Conservation (phyloP, 2,329 filamentous ascomycete genomes). For the Aspergillus ibericus region DNA sequence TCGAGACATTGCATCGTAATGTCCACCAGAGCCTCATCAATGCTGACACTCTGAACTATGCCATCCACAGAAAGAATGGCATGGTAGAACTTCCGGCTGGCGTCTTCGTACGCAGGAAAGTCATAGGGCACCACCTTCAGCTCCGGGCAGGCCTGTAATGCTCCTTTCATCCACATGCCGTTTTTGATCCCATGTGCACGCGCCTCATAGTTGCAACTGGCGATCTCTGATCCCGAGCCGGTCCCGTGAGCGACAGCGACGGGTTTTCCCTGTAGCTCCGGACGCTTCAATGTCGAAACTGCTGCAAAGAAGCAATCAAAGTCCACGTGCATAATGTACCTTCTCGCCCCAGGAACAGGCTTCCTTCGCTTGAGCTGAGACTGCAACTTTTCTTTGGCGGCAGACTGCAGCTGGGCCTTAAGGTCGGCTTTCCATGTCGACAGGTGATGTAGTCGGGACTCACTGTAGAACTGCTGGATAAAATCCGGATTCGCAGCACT, state of each 20-base stretch:
- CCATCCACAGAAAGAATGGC: slow-evolving; percentile 77
- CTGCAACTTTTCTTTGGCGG: slow-evolving; percentile 68
- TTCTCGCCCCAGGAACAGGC: slow-evolving; percentile 62
- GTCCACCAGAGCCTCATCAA: slow-evolving; percentile 92
- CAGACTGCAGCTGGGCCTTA: slow-evolving; percentile 80
- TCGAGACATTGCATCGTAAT: slow-evolving; percentile 69
- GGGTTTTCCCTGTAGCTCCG: slow-evolving; percentile 75
- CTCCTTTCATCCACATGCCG: slow-evolving; percentile 99
- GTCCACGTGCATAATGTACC: slow-evolving; percentile 92
- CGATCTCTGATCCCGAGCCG: slow-evolving; percentile 88
- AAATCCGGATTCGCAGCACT: slow-evolving; percentile 93
- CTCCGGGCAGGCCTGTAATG: slow-evolving; percentile 77
- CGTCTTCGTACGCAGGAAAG: slow-evolving; percentile 90
- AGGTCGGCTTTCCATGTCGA: slow-evolving; percentile 96
- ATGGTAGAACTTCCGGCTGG: slow-evolving; percentile 84
- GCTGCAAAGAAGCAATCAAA: slow-evolving; percentile 99
- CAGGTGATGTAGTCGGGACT: slow-evolving; percentile 90
- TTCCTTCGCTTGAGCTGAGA: slow-evolving; percentile 52
- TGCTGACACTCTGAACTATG: slow-evolving; percentile 90
- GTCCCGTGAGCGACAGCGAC: slow-evolving; percentile 84
- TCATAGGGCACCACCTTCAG: slow-evolving; percentile 93
- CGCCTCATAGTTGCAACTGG: slow-evolving; percentile 94
- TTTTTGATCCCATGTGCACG: slow-evolving; percentile 86
- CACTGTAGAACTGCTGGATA: slow-evolving; percentile 88
- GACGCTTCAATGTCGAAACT: slow-evolving; percentile 76